A percentile compares a stretch with the other conserved stretches of the same genome.
Conservation (phyloP, 73 alveolate species). For the Paramecium octaurelia region DNA sequence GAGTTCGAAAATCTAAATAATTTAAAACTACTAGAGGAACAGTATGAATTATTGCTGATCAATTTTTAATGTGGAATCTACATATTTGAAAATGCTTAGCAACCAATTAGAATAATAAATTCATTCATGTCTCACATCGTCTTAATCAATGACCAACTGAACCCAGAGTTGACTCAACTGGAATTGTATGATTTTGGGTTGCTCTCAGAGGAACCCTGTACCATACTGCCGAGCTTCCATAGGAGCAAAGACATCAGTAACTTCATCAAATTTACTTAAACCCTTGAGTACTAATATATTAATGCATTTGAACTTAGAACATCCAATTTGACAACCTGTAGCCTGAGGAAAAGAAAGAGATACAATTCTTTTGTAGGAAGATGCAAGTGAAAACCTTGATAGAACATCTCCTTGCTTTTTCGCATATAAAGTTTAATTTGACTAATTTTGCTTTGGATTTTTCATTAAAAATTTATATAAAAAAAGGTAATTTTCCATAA, state of each 20-base stretch:
- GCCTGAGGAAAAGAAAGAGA: neutral
- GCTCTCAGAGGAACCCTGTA: neutral
- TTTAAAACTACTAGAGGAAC: neutral
- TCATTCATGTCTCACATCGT: slow-evolving; percentile 16
- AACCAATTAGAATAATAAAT: neutral
- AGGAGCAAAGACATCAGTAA: neutral
- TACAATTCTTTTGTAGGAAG: neutral
- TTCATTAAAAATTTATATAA: neutral
- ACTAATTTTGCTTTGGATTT: neutral
- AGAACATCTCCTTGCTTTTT: neutral
- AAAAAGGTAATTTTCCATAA: neutral
- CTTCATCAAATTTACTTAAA: neutral
- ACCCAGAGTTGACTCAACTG: neutral
- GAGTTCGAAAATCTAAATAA: neutral
- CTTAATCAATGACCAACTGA: neutral
- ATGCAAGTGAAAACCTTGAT: neutral
- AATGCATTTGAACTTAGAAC: neutral
- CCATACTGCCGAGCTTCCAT: neutral
- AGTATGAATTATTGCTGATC: neutral
- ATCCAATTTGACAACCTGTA: neutral
- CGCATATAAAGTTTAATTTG: neutral
- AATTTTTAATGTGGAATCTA: neutral
- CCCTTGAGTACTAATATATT: neutral
- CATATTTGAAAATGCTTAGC: neutral
- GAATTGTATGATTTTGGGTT: neutral